A percentile compares a stretch with the other conserved stretches of the same genome.
These are phyloP conservation scores for Ogataea degrootiae DNA, from an alignment of 805 yeast genomes.

Conservation along the genomic window DNA sequence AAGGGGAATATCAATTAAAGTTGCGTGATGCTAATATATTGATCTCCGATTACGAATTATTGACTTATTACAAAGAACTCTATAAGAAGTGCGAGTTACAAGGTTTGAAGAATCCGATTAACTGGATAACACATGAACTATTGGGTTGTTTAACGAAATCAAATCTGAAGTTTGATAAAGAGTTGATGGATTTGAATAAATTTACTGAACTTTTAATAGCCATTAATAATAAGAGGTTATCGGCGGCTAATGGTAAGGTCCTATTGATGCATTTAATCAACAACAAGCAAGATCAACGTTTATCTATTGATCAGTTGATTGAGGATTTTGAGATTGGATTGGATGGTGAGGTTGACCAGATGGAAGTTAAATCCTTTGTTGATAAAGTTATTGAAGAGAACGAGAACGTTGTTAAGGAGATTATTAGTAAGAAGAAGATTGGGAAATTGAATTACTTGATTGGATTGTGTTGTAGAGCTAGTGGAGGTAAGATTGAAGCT, in stretches of 20 bases:
- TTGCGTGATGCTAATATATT: conserved; percentile 74
- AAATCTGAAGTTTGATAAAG: conserved; percentile 30
- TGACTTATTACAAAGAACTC: conserved; percentile 48
- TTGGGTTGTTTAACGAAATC: conserved; percentile 63
- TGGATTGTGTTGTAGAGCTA: conserved; percentile 78
- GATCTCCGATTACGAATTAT: conserved; percentile 43
- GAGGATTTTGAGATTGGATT: conserved; percentile 45
- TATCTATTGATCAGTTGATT: conserved; percentile 40
- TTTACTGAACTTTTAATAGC: conserved; percentile 52
- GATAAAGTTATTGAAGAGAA: conserved; percentile 36
- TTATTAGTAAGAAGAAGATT: conserved; percentile 51
- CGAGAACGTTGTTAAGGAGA: conserved; percentile 51
- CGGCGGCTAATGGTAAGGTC: conserved; percentile 63
- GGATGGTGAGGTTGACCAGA: conserved; percentile 28
- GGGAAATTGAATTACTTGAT: conserved; percentile 71
- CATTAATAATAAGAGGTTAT: conserved; percentile 45
- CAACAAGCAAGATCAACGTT: conserved; percentile 34
- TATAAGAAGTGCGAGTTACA: conserved; percentile 26
- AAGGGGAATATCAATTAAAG: conserved; percentile 51
- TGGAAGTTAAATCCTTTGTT: conserved; percentile 26
- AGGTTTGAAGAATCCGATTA: conserved; percentile 45
- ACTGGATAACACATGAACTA: conserved; percentile 82
- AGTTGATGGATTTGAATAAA: conserved; percentile 34
- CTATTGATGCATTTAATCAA: conserved; percentile 59
- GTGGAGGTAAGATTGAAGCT: conserved; percentile 56